Percentiles rank a stretch among this genome's conserved stretches.
These are phyloP conservation scores for Astraeus odoratus DNA, from an alignment of 768 basidiomycete genomes.

Conservation along the genomic window DNA sequence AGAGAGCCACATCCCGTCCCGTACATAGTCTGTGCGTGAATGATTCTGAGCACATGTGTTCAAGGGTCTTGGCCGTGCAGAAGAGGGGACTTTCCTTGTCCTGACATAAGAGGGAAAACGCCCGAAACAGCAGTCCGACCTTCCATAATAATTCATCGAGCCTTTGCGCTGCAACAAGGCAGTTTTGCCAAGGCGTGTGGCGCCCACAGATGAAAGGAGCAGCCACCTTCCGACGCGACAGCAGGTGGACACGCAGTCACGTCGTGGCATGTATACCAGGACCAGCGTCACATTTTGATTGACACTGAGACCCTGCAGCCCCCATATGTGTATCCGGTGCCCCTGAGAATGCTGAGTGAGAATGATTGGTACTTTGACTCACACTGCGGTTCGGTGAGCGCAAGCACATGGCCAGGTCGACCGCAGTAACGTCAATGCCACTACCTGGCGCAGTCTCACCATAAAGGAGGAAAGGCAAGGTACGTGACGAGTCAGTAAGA, in stretches of 20 bases:
- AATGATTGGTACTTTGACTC: too few relatives aligned
- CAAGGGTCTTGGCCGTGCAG: background rate
- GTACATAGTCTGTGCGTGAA: background rate
- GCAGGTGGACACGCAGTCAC: background rate
- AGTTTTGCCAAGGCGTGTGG: background rate
- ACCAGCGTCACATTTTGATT: background rate
- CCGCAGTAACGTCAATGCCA: background rate
- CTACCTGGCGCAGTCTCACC: background rate
- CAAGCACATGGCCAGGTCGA: background rate
- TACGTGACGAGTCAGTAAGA: background rate
- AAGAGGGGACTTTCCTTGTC: background rate
- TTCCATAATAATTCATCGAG: background rate
- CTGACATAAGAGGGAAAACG: too few relatives aligned
- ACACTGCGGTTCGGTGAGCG: too few relatives aligned
- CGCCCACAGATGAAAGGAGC: background rate
- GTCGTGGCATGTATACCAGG: background rate
- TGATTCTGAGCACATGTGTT: background rate
- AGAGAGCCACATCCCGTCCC: background rate
- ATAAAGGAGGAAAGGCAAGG: background rate
- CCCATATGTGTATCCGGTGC: background rate
- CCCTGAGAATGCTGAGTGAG: background rate
- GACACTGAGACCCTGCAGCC: background rate
- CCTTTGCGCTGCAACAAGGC: background rate
- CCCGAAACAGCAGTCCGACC: too few relatives aligned
- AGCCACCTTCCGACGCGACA: background rate